Evolutionary conservation across 192 early-diverging fungal genomes (phyloP).

Genomic region (Coemansia sp.): DNA sequence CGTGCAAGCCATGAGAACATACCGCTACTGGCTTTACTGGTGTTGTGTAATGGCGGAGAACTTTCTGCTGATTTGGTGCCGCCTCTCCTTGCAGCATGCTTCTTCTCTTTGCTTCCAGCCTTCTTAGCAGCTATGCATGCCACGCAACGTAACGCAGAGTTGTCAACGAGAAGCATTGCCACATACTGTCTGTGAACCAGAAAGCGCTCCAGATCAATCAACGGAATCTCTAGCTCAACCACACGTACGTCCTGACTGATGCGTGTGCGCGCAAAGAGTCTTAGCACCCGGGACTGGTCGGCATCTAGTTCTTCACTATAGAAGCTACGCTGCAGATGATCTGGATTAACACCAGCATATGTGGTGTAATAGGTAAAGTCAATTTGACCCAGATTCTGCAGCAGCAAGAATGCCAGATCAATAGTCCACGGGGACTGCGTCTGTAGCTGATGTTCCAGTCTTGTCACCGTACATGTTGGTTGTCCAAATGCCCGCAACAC

Average conservation of each 20-base stretch:
- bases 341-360: constrained; percentile 77
- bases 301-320: constrained; percentile 68
- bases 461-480: constrained; percentile 55
- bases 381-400: constrained; percentile 58
- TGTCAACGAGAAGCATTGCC: constrained; percentile 78
- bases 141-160: constrained; percentile 60
- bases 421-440: constrained; percentile 85
- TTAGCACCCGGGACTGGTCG: constrained; percentile 72
- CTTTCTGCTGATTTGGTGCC: no score
- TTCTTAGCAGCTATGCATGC: constrained; percentile 56
- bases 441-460: constrained; percentile 58
- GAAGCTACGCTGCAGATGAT: constrained; percentile 64
- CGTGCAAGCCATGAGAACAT: constrained; percentile 30
- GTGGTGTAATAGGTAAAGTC: constrained; percentile 95
- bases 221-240: constrained; percentile 68
- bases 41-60: no score
- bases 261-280: constrained; percentile 74
- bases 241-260: constrained; percentile 64
- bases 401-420: constrained; percentile 78
- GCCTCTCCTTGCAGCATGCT: no score
- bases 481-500: constrained; percentile 64
- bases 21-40: background rate
- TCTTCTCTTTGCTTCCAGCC: no score
- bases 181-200: constrained; percentile 72
- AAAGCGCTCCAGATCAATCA: constrained; percentile 85